phyloP scores from a whole-genome alignment of 1,284 basidiomycete genomes.

The Inonotus obliquus region DNA sequence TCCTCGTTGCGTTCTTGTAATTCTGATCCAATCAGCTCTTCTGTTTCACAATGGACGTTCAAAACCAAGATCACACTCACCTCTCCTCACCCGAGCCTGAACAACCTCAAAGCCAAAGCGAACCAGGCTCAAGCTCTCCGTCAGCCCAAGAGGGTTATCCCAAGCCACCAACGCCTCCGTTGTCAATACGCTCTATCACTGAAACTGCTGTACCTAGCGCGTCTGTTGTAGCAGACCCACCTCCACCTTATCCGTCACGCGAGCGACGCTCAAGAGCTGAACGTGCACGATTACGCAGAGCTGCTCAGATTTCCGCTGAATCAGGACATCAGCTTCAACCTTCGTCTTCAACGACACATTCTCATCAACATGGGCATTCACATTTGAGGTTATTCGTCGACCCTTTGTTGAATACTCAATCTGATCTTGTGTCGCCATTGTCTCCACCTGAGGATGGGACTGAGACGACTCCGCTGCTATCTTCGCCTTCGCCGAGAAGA shows the following conservation, averaged over 20 bases:
- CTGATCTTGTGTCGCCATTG: constrained; percentile 11
- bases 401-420: constrained; percentile 20
- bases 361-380: constrained; percentile 23
- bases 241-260: constrained; percentile 61
- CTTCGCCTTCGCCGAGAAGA: constrained; percentile 22
- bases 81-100: background rate
- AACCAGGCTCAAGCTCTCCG: background rate
- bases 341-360: constrained; percentile 20
- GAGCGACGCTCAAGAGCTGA: constrained; percentile 39
- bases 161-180: constrained; percentile 13
- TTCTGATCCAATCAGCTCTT: background rate
- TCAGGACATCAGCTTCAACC: background rate
- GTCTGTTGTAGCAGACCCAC: constrained; percentile 41
- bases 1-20: background rate
- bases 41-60: background rate
- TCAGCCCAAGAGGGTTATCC: background rate
- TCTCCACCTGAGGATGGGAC: constrained; percentile 24
- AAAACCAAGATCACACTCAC: background rate
- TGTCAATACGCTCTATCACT: background rate
- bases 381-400: constrained; percentile 26
- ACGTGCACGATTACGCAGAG: constrained; percentile 28
- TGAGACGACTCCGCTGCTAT: constrained; percentile 42
- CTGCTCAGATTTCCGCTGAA: constrained; percentile 26
- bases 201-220: constrained; percentile 11
- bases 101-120: background rate